A percentile compares a stretch with the other conserved stretches of the same genome.
These are phyloP conservation scores for Coniochaeta sp. DNA, from an alignment of 2,329 filamentous ascomycete genomes.

Conservation along the genomic window DNA sequence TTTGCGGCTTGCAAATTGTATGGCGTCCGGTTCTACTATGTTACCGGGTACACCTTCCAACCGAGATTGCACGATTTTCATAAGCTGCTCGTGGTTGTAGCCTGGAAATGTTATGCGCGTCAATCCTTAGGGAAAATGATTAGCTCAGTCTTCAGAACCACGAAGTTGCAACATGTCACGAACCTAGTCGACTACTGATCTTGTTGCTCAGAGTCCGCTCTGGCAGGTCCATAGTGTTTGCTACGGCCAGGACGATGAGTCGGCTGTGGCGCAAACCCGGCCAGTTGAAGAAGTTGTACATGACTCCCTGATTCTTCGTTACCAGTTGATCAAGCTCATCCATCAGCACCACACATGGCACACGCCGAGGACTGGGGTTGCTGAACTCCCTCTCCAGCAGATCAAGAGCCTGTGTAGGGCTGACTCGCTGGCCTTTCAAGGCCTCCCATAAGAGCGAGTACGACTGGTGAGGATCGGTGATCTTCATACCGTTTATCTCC, in stretches of 20 bases:
- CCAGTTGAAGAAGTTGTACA: conserved; percentile 99
- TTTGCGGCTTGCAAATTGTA: conserved; percentile 94
- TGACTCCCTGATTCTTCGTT: conserved; percentile 97
- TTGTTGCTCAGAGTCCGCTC: conserved; percentile 97
- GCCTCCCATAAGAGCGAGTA: conserved; percentile 96
- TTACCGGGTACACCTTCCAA: conserved; percentile 81
- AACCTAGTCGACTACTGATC: conserved; percentile 79
- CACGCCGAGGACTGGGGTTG: conserved; percentile 79
- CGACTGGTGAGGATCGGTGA: conserved; percentile 94
- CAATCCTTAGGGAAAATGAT: conserved; percentile 40
- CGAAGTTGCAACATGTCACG: conserved; percentile 12
- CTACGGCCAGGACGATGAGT: conserved; percentile 91
- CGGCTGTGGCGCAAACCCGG: conserved; percentile 84
- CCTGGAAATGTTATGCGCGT: conserved; percentile 95
- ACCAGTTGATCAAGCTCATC: conserved; percentile 97
- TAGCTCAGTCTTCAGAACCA: not conserved
- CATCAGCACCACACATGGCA: conserved; percentile 96
- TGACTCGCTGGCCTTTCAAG: conserved; percentile 85
- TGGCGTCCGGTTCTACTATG: conserved; percentile 85
- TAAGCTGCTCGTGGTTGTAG: conserved; percentile 94
- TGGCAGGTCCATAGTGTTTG: conserved; percentile 97
- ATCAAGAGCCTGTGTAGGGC: conserved; percentile 83
- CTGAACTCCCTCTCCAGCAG: conserved; percentile 89
- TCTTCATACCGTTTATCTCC: conserved; percentile 99
- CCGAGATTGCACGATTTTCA: conserved; percentile 95